These are phyloP conservation scores for Erodium maritimum DNA, from an alignment of 345 rosid genomes.

Conservation along the genomic window DNA sequence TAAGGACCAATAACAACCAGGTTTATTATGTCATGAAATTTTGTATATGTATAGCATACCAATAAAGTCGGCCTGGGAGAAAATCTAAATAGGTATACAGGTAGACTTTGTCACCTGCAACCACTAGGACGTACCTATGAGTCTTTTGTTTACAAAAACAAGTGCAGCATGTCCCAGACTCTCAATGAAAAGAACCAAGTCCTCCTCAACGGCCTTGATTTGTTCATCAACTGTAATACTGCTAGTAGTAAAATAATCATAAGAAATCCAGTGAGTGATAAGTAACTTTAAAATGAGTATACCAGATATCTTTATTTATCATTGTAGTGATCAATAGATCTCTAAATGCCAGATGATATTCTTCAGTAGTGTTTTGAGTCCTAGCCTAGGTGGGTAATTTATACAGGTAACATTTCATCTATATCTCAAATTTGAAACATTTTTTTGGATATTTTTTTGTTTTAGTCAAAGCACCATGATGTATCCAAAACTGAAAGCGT, in stretches of 20 bases:
- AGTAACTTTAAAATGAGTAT: neutral
- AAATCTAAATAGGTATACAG: neutral
- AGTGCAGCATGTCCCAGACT: constrained; percentile 62
- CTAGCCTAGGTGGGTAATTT: too few species aligned
- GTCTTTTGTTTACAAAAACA: constrained; percentile 37
- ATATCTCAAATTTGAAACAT: too few species aligned
- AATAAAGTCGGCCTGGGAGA: neutral
- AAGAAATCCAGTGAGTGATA: neutral
- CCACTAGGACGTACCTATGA: constrained; percentile 21
- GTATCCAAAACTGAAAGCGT: too few species aligned
- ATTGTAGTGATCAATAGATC: too few species aligned
- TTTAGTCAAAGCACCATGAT: too few species aligned
- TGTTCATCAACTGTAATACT: constrained; percentile 24
- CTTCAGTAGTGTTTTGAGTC: too few species aligned
- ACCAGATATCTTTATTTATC: neutral
- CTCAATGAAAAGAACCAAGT: constrained; percentile 17
- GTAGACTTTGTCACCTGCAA: neutral
- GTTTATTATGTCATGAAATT: too few species aligned
- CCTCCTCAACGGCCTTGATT: constrained; percentile 11
- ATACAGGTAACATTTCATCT: too few species aligned
- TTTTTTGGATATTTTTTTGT: too few species aligned
- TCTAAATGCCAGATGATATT: too few species aligned
- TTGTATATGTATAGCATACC: neutral
- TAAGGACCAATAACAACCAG: too few species aligned
- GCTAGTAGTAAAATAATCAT: constrained; percentile 8